Base-by-base conservation (phyloP, 495 filamentous ascomycete species). In the Penicillium manginii region DNA sequence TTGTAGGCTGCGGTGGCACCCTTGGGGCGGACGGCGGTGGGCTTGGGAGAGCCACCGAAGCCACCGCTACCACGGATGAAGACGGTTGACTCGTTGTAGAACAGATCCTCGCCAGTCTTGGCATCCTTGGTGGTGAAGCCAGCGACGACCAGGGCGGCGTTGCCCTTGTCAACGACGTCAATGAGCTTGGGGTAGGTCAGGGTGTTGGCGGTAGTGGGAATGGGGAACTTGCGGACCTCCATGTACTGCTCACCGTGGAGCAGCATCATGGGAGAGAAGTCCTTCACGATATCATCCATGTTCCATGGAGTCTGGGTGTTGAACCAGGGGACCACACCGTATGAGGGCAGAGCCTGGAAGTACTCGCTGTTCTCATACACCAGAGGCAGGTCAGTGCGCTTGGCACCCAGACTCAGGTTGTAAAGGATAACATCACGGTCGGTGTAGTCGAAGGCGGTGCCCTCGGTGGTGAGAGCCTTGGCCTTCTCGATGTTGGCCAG, bases 161-260 rank as follows among this genome's bases (percentile, higher is more conserved):
- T 88, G 68, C 96, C 92, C 82, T 98, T 98, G 75, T 98, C 94
- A 17, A 96, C 82, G 8, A 98, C 93, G 68, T 98, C 94, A 58
- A 98, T 83, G 59, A 98, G 88, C 73, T 88, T 89, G 52, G 88
- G 89, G 76, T 88, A 89, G 61, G 89, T 92, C 69, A 92, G 73
- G 37, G 96, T 88, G 39, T 85, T 88, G 48, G 84, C 91, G 48
- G 86, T 82, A 50, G 94, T 98, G 31, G 96, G 94, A 73, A 98
- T 92, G 49, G 96, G 94, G 80, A 86, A 97, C 74, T 93, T 91
- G 71, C 88, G 88, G 71, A 98, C 84, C 74, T 98, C 96, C 63
- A 98, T 91, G 83, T 93, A 98, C 78, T 98, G 94, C 79, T 98
- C 94, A 67, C 94, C 94, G 81, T 98, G 94, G 18, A 98, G 88